A percentile compares a stretch with the other conserved stretches of the same genome.
Conservation (phyloP, 2,329 filamentous ascomycete genomes). For the Aureobasidium musti region DNA sequence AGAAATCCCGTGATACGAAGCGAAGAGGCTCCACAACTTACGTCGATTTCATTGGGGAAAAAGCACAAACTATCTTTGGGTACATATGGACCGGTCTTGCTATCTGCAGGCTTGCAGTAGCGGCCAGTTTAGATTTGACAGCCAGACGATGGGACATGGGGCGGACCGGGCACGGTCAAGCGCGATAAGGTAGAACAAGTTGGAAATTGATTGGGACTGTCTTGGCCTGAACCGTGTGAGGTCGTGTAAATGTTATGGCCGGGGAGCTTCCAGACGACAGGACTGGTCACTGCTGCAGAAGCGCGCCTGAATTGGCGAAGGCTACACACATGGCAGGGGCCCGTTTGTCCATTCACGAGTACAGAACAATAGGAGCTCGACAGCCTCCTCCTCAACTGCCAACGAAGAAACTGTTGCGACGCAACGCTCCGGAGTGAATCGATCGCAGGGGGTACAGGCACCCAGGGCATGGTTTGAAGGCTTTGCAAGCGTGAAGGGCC, state of each 20-base stretch:
- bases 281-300: constrained; percentile 2
- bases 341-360: constrained; percentile 2
- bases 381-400: constrained; percentile 19
- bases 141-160: constrained; percentile 27
- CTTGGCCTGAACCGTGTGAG: constrained; percentile 26
- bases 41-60: constrained; percentile 30
- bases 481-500: constrained; percentile 19
- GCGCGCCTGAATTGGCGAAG: neutral
- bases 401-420: neutral
- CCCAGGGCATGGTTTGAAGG: constrained; percentile 25
- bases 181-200: constrained; percentile 27
- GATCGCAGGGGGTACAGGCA: constrained; percentile 8
- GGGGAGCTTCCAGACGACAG: neutral
- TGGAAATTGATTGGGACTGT: constrained; percentile 26
- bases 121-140: constrained; percentile 28
- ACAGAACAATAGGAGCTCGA: neutral
- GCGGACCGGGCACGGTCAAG: constrained; percentile 28
- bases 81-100: constrained; percentile 28
- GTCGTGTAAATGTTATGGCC: constrained; percentile 19
- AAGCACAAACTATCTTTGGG: constrained; percentile 30
- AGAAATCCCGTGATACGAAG: constrained; percentile 30
- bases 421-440: neutral
- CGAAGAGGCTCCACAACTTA: constrained; percentile 30
- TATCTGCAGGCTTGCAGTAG: constrained; percentile 30
- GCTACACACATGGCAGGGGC: constrained; percentile 8